A percentile compares a stretch with the other conserved stretches of the same genome.
Conservation (phyloP, 139 green algal genomes). For the Tetradesmus lagerheimii region DNA sequence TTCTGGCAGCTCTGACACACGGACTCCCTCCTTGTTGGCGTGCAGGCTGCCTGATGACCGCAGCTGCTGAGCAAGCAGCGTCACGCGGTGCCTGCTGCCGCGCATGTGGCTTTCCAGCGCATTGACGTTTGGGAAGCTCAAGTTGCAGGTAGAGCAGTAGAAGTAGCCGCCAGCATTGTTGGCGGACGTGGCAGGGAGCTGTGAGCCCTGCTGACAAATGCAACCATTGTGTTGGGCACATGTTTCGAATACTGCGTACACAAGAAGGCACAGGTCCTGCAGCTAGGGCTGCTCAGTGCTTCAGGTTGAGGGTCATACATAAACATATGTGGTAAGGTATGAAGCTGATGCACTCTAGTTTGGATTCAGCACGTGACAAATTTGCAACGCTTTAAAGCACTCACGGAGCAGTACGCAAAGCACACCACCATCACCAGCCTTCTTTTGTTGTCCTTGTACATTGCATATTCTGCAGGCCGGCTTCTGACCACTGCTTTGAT, state of each 20-base stretch:
- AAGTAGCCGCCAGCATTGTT: background rate
- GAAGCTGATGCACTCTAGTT: too few species aligned
- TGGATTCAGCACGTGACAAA: background rate
- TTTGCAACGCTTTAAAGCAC: background rate
- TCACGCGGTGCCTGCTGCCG: conserved; percentile 11
- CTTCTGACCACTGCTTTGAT: background rate
- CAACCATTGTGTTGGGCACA: too few species aligned
- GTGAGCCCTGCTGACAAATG: background rate
- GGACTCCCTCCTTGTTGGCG: conserved; percentile 8
- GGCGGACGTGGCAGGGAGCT: background rate
- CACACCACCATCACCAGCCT: background rate
- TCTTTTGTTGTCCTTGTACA: background rate
- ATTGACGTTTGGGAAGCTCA: background rate
- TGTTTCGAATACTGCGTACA: too few species aligned
- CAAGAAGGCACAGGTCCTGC: background rate
- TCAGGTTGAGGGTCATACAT: too few species aligned
- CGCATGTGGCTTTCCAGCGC: background rate
- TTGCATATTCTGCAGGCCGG: background rate
- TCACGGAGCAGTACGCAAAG: background rate
- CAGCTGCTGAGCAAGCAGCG: conserved; percentile 1
- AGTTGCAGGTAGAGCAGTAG: conserved; percentile 14
- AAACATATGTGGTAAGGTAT: too few species aligned
- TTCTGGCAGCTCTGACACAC: conserved; percentile 4
- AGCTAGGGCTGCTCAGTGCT: background rate
- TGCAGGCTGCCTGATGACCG: background rate